Evolutionary conservation across 495 filamentous ascomycete species (phyloP).

Genomic region (Tuber magnatum): DNA sequence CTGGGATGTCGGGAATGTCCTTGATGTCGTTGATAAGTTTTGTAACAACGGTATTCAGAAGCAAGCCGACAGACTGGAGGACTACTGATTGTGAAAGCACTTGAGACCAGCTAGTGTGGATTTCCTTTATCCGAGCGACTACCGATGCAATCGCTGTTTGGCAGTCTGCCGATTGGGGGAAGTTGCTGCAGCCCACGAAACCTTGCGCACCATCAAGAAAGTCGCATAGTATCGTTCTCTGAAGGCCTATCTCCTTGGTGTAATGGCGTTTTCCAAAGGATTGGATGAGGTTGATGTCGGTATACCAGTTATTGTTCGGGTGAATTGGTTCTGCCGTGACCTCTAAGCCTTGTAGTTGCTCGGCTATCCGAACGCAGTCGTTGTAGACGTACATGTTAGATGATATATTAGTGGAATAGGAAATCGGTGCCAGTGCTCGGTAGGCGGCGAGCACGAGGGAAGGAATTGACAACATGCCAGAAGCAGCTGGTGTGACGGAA

Average conservation of each 20-base stretch:
- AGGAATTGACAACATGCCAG: slow-evolving; percentile 70
- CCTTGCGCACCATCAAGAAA: slow-evolving; percentile 69
- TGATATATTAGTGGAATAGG: slow-evolving; percentile 54
- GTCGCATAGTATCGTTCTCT: slow-evolving; percentile 76
- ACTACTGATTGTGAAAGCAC: slow-evolving; percentile 75
- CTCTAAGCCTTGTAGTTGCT: slow-evolving; percentile 47
- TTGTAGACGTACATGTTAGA: slow-evolving; percentile 72
- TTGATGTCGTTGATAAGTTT: slow-evolving; percentile 80
- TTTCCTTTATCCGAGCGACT: slow-evolving; percentile 58
- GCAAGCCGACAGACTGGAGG: slow-evolving; percentile 73
- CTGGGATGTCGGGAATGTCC: slow-evolving; percentile 78
- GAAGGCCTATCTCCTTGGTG: slow-evolving; percentile 74
- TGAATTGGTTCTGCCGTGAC: slow-evolving; percentile 46
- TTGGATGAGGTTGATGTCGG: slow-evolving; percentile 65
- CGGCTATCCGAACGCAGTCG: slow-evolving; percentile 71
- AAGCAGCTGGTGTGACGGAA: slow-evolving; percentile 61
- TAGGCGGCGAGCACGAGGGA: slow-evolving; percentile 83
- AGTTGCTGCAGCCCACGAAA: slow-evolving; percentile 55
- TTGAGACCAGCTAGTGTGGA: slow-evolving; percentile 67
- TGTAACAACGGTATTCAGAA: slow-evolving; percentile 69
- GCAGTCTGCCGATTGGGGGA: slow-evolving; percentile 58
- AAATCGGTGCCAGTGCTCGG: slow-evolving; percentile 72
- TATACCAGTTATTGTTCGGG: slow-evolving; percentile 55
- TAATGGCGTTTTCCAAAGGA: slow-evolving; percentile 79
- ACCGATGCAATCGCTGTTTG: slow-evolving; percentile 64